Conservation (phyloP, 2,329 filamentous ascomycete species). For the Fusarium sp. region DNA sequence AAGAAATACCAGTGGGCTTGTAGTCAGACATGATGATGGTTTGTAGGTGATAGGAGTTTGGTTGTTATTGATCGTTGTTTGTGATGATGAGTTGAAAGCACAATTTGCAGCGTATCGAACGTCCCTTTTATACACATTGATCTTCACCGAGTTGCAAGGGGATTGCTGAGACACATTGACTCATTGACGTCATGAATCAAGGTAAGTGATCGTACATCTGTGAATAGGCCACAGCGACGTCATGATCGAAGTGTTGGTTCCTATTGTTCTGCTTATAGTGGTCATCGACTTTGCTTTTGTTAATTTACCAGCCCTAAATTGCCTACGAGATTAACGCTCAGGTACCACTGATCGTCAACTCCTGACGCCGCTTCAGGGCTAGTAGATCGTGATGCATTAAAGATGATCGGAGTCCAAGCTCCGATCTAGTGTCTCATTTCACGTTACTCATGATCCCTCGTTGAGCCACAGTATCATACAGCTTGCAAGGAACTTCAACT, state of each 20-base stretch:
- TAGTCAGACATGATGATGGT: slow-evolving; percentile 27
- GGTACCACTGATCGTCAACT: slow-evolving; percentile 7
- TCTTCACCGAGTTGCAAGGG: too few relatives aligned
- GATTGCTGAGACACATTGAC: background rate
- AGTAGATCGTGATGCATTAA: background rate
- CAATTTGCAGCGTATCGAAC: background rate
- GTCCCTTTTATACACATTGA: slow-evolving; percentile 8
- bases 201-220: background rate
- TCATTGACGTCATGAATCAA: slow-evolving; percentile 22
- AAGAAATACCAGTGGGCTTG: slow-evolving; percentile 27
- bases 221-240: background rate
- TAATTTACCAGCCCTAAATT: background rate
- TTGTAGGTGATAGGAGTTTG: background rate
- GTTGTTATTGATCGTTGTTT: background rate
- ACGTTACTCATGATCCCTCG: too few relatives aligned
- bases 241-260: slow-evolving; percentile 8
- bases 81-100: background rate
- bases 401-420: background rate
- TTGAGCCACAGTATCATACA: too few relatives aligned
- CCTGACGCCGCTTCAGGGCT: background rate
- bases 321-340: slow-evolving; percentile 13
- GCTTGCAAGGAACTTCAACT: too few relatives aligned
- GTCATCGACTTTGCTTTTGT: slow-evolving; percentile 14
- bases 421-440: too few relatives aligned
- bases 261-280: background rate